phyloP scores from a whole-genome alignment of 441 rosid genomes.

The Gossypium trilobum region DNA sequence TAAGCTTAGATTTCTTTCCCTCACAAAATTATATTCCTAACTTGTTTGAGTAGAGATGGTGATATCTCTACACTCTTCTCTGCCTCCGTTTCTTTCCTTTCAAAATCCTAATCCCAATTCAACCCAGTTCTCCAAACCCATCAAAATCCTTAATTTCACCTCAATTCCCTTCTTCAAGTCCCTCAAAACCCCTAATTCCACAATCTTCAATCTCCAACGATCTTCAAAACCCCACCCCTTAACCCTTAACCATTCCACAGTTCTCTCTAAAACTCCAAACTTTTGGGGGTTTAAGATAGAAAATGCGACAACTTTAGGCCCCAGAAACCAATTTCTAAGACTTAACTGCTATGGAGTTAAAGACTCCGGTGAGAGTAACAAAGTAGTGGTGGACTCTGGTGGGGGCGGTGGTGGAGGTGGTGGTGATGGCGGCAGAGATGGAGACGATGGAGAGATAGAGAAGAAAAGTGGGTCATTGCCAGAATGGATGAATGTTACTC shows the following conservation, averaged over 20 bases:
- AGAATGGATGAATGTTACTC: conserved; percentile 59
- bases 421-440: conserved; percentile 21
- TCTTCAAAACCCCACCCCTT: conserved; percentile 9
- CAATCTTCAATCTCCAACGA: conserved; percentile 4
- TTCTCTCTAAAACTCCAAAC: conserved; percentile 2
- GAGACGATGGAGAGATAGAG: conserved; percentile 36
- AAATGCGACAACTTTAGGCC: conserved; percentile 4
- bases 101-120: conserved; percentile 26
- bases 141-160: conserved; percentile 6
- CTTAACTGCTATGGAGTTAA: conserved; percentile 37
- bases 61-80: conserved; percentile 30
- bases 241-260: conserved; percentile 11
- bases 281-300: conserved; percentile 11
- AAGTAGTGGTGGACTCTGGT: conserved; percentile 28
- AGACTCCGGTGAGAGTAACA: conserved; percentile 38
- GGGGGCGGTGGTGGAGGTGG: conserved; percentile 24
- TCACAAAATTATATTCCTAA: neutral
- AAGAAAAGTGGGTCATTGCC: conserved; percentile 40
- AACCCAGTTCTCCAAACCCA: conserved; percentile 12
- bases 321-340: conserved; percentile 15
- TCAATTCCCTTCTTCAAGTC: neutral
- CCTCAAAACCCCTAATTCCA: conserved; percentile 19
- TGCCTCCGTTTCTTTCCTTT: conserved; percentile 22
- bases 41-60: conserved; percentile 20
- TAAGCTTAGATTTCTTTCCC: neutral